Evolutionary conservation across 1,284 basidiomycete species (phyloP), one percentile per base, ranked within the genome.

Genomic region (Irpex sp.): DNA sequence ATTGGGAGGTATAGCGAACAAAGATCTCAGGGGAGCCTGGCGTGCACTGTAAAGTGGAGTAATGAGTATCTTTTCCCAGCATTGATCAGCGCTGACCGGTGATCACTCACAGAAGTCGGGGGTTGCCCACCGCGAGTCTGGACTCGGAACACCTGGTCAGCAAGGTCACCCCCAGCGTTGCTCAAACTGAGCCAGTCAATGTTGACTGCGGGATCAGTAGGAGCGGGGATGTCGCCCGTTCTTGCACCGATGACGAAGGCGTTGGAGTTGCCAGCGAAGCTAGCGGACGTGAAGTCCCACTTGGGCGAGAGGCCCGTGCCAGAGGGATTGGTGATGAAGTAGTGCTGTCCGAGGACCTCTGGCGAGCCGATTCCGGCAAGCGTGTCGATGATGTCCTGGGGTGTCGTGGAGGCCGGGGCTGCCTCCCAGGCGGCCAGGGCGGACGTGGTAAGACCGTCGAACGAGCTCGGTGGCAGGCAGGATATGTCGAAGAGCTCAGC

Each of bases 131-230:
- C 69, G 3, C 64, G 63, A 7, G 80, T 82, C 61, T 75, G 61
- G 4, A 78, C 64, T 21, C 81, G 68, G 67, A 73, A 80, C 5
- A 80, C 72, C 26, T 68, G 68, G 39, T 70, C 69, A 5, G 79
- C 75, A 3, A 80, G 69, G 4, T 70, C 60, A 3, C 79, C 79
- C 11, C 71, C 60, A 39, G 31, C 67, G 5, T 37, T 61, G 11
- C 64, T 68, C n/a, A 81, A 72, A 59, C 72, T 65, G n/a, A 82
- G 68, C 79, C 78, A 81, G 58, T 77, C 75, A 55, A 82, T 67
- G 64, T 81, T 72, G 43, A 35, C 11, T 3, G 64, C 49, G 5
- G 73, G 62, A 57, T 74, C 63, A 13, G 65, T 66, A 8, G 78
- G 76, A 6, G 74, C 69, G 19, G 65, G 59, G 9, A 74, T 62